Conservation (phyloP, 73 alveolate genomes). For the Paramecium tetraurelia region DNA sequence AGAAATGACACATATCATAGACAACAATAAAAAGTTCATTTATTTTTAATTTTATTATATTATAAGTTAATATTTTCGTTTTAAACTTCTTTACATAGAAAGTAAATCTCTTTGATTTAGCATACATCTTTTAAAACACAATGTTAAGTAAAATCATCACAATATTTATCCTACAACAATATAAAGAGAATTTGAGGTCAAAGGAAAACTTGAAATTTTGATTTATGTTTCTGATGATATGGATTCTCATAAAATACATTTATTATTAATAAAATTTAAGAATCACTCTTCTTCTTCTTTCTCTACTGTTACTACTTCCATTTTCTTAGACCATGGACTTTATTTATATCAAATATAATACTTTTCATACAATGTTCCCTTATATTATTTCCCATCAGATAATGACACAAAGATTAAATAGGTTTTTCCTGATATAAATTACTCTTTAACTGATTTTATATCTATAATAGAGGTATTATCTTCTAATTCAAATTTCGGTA, state of each 20-base stretch:
- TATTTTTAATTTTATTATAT: neutral
- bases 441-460: neutral
- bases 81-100: neutral
- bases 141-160: no score
- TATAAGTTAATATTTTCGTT: neutral
- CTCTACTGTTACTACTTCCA: neutral
- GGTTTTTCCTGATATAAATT: neutral
- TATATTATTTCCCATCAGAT: neutral
- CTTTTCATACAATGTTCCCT: constrained; percentile 11
- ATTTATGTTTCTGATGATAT: neutral
- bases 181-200: neutral
- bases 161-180: no score
- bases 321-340: constrained; percentile 13
- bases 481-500: neutral
- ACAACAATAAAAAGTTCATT: neutral
- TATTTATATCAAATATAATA: neutral
- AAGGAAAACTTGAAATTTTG: constrained; percentile 5
- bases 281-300: neutral
- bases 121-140: neutral
- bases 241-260: neutral
- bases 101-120: neutral
- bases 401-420: neutral
- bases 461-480: neutral
- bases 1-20: neutral
- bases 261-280: neutral